Evolutionary conservation across 2,329 filamentous ascomycete genomes (phyloP).

Genomic region (Exophiala viscosa): DNA sequence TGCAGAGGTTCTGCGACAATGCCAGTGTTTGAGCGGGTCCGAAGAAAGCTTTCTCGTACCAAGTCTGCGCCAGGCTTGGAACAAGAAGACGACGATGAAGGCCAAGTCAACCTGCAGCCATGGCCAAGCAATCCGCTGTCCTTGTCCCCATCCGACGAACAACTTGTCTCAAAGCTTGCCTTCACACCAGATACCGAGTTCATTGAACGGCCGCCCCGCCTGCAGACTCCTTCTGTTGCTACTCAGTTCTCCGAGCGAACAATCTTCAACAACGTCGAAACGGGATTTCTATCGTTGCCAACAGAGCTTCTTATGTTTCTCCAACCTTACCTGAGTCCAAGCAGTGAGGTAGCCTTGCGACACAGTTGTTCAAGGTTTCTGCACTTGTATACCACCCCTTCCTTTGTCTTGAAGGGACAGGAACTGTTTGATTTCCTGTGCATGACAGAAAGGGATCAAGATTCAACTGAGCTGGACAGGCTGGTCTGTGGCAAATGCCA

Average conservation of each 20-base stretch:
- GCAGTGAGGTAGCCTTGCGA: slow-evolving; percentile 26
- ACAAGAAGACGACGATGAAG: slow-evolving; percentile 4
- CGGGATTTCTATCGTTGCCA: slow-evolving; percentile 26
- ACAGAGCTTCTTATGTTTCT: slow-evolving; percentile 27
- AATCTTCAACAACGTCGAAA: slow-evolving; percentile 28
- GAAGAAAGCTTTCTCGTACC: slow-evolving; percentile 24
- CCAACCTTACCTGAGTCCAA: slow-evolving; percentile 22
- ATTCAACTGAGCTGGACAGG: slow-evolving; percentile 22
- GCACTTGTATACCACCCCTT: slow-evolving; percentile 25
- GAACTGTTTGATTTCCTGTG: slow-evolving; percentile 29
- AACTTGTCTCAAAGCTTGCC: slow-evolving; percentile 25
- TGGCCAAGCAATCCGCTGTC: slow-evolving; percentile 18
- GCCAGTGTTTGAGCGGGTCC: slow-evolving; percentile 16
- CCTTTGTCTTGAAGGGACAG: slow-evolving; percentile 24
- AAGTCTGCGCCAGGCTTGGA: slow-evolving; percentile 15
- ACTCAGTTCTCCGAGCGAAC: slow-evolving; percentile 26
- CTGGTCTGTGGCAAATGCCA: slow-evolving; percentile 27
- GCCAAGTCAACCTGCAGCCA: slow-evolving; percentile 7
- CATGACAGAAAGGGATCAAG: slow-evolving; percentile 29
- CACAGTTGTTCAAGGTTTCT: slow-evolving; percentile 28
- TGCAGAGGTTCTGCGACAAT: slow-evolving; percentile 4
- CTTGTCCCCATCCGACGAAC: slow-evolving; percentile 27
- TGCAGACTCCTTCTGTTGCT: slow-evolving; percentile 19
- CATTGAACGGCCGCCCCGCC: slow-evolving; percentile 23
- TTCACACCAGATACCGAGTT: slow-evolving; percentile 25